Evolutionary conservation across 2,329 filamentous ascomycete species (phyloP).

Genomic region (Colletotrichum sp.): DNA sequence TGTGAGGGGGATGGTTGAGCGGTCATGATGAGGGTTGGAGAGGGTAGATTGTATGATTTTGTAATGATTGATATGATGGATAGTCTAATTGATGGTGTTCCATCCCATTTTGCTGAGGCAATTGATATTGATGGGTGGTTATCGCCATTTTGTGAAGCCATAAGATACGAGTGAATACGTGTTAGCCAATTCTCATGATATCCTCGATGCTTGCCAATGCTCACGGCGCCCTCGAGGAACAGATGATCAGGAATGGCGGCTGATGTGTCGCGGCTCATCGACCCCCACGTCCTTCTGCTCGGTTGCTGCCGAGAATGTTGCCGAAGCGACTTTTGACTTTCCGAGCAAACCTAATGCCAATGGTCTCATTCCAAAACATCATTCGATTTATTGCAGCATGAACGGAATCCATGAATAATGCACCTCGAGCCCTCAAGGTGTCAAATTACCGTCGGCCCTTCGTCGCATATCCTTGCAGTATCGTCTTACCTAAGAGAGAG

Average conservation of each 20-base stretch:
- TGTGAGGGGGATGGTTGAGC: slow-evolving; percentile 56
- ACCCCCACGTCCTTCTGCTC: neutral
- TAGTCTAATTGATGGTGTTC: neutral
- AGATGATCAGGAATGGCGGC: neutral
- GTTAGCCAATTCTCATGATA: neutral
- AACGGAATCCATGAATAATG: neutral
- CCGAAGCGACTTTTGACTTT: neutral
- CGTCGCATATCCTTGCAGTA: neutral
- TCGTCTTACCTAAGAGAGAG: neutral
- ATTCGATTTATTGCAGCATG: neutral
- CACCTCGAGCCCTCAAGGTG: neutral
- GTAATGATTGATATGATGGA: neutral
- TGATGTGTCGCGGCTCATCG: neutral
- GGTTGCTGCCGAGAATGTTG: neutral
- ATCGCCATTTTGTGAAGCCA: neutral
- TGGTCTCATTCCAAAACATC: neutral
- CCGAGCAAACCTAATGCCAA: neutral
- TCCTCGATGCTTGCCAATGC: fast-evolving
- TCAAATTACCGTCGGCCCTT: neutral
- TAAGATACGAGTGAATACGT: fast-evolving
- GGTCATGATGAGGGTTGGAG: neutral
- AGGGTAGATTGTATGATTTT: neutral
- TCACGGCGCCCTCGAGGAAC: fast-evolving
- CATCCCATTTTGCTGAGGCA: neutral
- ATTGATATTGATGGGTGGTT: neutral